These are phyloP conservation scores for Pleurotus salmoneostramineus DNA, from an alignment of 768 basidiomycete species.

Conservation along the genomic window DNA sequence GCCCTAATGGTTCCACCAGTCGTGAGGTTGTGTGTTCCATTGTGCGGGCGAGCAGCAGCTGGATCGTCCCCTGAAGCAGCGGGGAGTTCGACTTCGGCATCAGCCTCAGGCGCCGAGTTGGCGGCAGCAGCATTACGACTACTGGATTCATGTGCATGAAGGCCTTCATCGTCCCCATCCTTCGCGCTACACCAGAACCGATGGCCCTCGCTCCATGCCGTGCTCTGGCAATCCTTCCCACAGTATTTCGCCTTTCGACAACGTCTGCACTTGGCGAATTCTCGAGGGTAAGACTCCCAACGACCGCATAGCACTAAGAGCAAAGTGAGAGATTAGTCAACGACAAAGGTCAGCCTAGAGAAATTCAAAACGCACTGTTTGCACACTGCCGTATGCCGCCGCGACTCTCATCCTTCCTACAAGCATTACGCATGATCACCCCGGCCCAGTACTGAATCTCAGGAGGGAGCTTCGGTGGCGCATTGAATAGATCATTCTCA, in stretches of 20 bases:
- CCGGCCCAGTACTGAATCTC: slow-evolving; percentile 99
- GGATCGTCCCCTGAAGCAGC: not conserved
- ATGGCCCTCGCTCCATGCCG: slow-evolving; percentile 95
- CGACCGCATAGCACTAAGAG: slow-evolving; percentile 83
- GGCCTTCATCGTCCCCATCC: slow-evolving; percentile 42
- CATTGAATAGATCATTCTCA: slow-evolving; percentile 67
- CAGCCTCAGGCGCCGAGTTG: not conserved
- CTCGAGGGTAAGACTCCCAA: slow-evolving; percentile 90
- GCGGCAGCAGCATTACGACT: slow-evolving; percentile 11
- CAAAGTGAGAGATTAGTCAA: slow-evolving; percentile 7
- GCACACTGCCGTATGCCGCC: slow-evolving; percentile 98
- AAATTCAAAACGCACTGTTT: slow-evolving; percentile 60
- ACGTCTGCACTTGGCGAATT: slow-evolving; percentile 95
- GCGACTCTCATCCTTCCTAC: slow-evolving; percentile 89
- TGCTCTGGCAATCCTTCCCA: slow-evolving; percentile 94
- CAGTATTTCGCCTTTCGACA: slow-evolving; percentile 99
- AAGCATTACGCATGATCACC: slow-evolving; percentile 99
- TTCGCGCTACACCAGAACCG: slow-evolving; percentile 88
- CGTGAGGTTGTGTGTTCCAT: not conserved
- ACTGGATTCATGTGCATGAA: slow-evolving; percentile 12
- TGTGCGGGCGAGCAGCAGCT: not conserved
- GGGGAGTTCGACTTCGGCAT: not conserved
- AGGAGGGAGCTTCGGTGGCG: slow-evolving; percentile 68
- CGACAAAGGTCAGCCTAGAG: not conserved
- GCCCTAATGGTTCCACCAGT: slow-evolving; percentile 5